Percentiles rank a stretch among this genome's conserved stretches.
These are phyloP conservation scores for Mycocalia duriaeana DNA, from an alignment of 1,284 basidiomycete genomes.

Conservation along the genomic window DNA sequence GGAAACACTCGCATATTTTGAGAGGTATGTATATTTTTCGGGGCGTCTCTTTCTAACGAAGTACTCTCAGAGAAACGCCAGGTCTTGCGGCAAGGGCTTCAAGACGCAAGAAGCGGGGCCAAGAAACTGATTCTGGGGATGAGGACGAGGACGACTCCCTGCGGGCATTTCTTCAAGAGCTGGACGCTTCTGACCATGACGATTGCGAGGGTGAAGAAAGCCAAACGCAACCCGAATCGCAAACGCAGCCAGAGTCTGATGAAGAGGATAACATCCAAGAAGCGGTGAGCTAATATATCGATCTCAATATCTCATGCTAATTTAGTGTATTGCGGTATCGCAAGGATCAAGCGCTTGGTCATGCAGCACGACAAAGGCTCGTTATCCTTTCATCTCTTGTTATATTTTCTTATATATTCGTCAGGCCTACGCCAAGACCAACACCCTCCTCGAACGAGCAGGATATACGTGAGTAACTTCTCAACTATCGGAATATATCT, in stretches of 20 bases:
- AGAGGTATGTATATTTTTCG: background rate
- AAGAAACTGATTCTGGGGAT: background rate
- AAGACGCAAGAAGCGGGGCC: background rate
- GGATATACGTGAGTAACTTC: no score
- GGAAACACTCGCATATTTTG: conserved; percentile 7
- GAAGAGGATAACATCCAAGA: no score
- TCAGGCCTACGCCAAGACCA: no score
- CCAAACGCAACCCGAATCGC: background rate
- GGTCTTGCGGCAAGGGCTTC: background rate
- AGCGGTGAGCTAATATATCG: no score
- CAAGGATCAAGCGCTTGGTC: no score
- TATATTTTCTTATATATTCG: no score
- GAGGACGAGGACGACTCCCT: background rate
- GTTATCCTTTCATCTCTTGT: no score
- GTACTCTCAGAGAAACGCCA: background rate
- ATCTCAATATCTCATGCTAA: no score
- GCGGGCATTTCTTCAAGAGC: background rate
- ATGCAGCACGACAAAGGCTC: no score
- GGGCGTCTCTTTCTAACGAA: background rate
- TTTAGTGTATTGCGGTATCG: no score
- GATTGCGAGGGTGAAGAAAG: background rate
- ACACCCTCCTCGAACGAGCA: no score
- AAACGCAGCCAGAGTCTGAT: background rate
- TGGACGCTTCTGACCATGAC: background rate
- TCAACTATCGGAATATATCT: no score